Percentiles rank a stretch among this genome's conserved stretches.
Conservation (phyloP, 2,329 filamentous ascomycete species). For the Pseudogymnoascus sp. region DNA sequence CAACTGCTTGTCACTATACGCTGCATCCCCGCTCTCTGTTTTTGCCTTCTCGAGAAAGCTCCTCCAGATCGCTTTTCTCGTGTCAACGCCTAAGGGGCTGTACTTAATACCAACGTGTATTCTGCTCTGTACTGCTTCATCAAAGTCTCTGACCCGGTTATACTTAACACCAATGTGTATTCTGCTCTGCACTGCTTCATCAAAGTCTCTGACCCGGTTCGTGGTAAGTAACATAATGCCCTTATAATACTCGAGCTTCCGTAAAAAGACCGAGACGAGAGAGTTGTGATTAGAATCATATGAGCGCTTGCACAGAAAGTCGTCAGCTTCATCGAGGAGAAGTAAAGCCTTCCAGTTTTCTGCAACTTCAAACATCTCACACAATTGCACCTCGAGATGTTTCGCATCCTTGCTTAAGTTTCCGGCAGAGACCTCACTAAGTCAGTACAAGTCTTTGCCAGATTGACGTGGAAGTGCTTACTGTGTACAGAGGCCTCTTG, state of each 20-base stretch:
- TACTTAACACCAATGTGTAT: too few relatives aligned
- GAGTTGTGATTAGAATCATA: slow-evolving; percentile 33
- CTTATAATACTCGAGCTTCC: slow-evolving; percentile 22
- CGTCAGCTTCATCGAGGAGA: slow-evolving; percentile 17
- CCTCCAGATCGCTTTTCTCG: slow-evolving; percentile 11
- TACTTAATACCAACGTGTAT: slow-evolving; percentile 6
- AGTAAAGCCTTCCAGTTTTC: slow-evolving; percentile 15
- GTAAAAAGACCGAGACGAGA: slow-evolving; percentile 38
- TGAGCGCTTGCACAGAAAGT: slow-evolving; percentile 14
- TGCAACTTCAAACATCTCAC: slow-evolving; percentile 12
- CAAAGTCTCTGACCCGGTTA: too few relatives aligned
- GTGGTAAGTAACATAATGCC: slow-evolving; percentile 27
- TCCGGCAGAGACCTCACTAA: background rate
- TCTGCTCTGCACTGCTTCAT: slow-evolving; percentile 16
- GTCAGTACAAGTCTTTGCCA: background rate
- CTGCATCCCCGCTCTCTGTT: background rate
- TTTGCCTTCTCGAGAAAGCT: slow-evolving; percentile 10
- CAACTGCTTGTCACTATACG: background rate
- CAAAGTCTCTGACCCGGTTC: slow-evolving; percentile 17
- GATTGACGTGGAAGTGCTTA: background rate
- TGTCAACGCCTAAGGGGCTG: slow-evolving; percentile 3
- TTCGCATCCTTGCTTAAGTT: background rate
- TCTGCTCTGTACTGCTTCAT: too few relatives aligned
- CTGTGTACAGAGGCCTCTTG: background rate
- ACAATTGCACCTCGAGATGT: slow-evolving; percentile 37